phyloP scores from a whole-genome alignment of 2,329 filamentous ascomycete species.

The Cordyceps cicadae region DNA sequence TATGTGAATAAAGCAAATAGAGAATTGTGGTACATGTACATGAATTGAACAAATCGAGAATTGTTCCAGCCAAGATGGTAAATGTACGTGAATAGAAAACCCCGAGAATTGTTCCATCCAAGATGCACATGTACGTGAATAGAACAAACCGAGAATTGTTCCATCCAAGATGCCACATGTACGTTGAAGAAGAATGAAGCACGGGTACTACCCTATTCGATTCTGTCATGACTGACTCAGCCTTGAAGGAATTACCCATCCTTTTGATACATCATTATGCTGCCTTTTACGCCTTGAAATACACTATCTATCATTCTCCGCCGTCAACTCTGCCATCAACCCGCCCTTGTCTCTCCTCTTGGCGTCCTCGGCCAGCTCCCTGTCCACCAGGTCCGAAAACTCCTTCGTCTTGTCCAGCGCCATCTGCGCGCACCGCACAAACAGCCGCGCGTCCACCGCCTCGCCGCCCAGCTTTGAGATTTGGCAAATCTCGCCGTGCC shows the following conservation, averaged over 20 bases:
- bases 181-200: background rate
- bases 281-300: too few relatives aligned
- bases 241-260: background rate
- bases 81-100: too few relatives aligned
- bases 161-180: too few relatives aligned
- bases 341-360: constrained; percentile 72
- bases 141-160: too few relatives aligned
- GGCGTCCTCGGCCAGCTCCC: constrained; percentile 66
- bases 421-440: constrained; percentile 67
- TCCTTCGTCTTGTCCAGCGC: constrained; percentile 75
- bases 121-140: too few relatives aligned
- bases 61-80: too few relatives aligned
- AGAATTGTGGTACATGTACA: too few relatives aligned
- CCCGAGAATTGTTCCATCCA: too few relatives aligned
- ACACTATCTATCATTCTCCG: constrained; percentile 67
- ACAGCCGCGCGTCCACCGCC: constrained; percentile 67
- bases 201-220: too few relatives aligned
- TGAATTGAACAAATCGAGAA: too few relatives aligned
- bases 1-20: background rate
- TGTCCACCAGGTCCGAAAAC: constrained; percentile 65
- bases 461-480: constrained; percentile 83
- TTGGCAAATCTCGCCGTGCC: constrained; percentile 83
- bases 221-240: background rate
- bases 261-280: background rate
- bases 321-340: constrained; percentile 66